Conservation (phyloP, 2,329 filamentous ascomycete genomes). For the Aspergillus sp. region DNA sequence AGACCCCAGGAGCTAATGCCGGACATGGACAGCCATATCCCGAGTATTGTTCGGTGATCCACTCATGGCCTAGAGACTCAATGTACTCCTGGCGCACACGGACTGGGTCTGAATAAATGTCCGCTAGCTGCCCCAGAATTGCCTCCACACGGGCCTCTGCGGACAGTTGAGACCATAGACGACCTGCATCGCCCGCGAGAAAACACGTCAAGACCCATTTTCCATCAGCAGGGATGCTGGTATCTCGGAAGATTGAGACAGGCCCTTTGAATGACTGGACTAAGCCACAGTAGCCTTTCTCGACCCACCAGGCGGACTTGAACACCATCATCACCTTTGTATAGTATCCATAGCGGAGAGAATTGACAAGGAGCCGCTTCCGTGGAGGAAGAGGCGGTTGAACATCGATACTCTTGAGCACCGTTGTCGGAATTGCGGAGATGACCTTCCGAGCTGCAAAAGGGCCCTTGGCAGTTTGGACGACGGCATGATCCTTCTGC, state of each 20-base stretch:
- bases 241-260: slow-evolving; percentile 48
- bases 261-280: slow-evolving; percentile 49
- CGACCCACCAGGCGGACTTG: slow-evolving; percentile 47
- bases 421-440: slow-evolving; percentile 48
- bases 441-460: slow-evolving; percentile 48
- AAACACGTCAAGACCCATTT: slow-evolving; percentile 42
- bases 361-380: slow-evolving; percentile 39
- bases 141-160: slow-evolving; percentile 4
- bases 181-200: slow-evolving; percentile 37
- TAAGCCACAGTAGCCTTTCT: slow-evolving; percentile 46
- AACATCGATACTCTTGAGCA: slow-evolving; percentile 49
- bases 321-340: slow-evolving; percentile 52
- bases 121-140: slow-evolving; percentile 14
- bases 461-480: not conserved
- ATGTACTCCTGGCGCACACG: slow-evolving; percentile 19
- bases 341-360: slow-evolving; percentile 48
- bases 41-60: slow-evolving; percentile 38
- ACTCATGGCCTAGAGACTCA: slow-evolving; percentile 36
- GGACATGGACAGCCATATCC: slow-evolving; percentile 45
- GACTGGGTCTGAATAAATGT: slow-evolving; percentile 6
- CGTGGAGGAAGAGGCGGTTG: slow-evolving; percentile 44
- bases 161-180: slow-evolving; percentile 26
- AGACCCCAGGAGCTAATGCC: slow-evolving; percentile 37
- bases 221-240: slow-evolving; percentile 24
- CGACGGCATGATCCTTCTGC: not conserved